These are phyloP conservation scores for Cokeromyces recurvatus DNA, from an alignment of 371 early-diverging fungal species.

Conservation along the genomic window DNA sequence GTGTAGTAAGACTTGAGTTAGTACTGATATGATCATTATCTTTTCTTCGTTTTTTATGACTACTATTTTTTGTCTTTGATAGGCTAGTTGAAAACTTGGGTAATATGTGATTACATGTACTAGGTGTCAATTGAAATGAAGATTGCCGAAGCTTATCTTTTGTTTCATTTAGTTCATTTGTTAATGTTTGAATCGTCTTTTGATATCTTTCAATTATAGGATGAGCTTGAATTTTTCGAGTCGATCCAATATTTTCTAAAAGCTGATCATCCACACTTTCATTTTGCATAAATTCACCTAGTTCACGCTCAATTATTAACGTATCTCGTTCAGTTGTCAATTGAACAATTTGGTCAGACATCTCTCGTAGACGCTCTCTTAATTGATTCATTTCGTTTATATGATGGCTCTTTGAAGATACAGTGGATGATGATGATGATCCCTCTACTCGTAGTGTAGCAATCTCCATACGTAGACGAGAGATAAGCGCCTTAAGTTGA, in stretches of 20 bases:
- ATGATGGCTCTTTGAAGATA: constrained; percentile 8
- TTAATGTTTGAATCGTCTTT: constrained; percentile 46
- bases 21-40: constrained; percentile 1
- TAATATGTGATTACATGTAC: too few species aligned
- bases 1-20: constrained; percentile 8
- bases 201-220: constrained; percentile 54
- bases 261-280: constrained; percentile 8
- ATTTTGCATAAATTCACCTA: constrained; percentile 29
- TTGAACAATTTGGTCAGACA: constrained; percentile 33
- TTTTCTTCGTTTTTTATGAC: neutral
- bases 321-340: constrained; percentile 58
- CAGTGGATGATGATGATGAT: constrained; percentile 10
- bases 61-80: constrained; percentile 8
- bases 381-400: constrained; percentile 22
- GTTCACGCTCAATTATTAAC: constrained; percentile 51
- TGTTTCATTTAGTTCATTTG: constrained; percentile 41
- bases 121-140: neutral
- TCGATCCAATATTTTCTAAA: constrained; percentile 8
- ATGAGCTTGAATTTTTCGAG: constrained; percentile 24
- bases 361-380: constrained; percentile 5
- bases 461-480: constrained; percentile 57
- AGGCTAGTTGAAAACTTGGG: too few species aligned
- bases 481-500: constrained; percentile 60
- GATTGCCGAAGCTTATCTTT: constrained; percentile 38
- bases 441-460: constrained; percentile 30